Conservation (phyloP, 2,329 filamentous ascomycete genomes). For the Thielaviopsis musarum region DNA sequence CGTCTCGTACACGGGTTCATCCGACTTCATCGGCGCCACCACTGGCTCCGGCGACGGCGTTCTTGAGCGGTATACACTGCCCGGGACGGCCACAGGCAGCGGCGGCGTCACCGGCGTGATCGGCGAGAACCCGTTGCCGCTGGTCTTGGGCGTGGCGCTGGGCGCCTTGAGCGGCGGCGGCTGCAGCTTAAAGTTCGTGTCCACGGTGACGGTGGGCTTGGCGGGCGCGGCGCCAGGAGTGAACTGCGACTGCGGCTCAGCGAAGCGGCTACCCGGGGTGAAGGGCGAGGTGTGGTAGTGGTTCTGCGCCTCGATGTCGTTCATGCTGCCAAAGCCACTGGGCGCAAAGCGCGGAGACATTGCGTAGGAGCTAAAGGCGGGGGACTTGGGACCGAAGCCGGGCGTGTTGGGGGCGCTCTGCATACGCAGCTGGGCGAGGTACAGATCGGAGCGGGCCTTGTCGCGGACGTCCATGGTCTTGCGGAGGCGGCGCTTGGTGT, state of each 20-base stretch:
- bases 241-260: constrained; percentile 48
- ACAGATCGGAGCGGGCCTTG: constrained; percentile 83
- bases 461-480: constrained; percentile 96
- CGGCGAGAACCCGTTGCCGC: constrained; percentile 45
- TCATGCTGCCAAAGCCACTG: constrained; percentile 34
- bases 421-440: constrained; percentile 67
- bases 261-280: constrained; percentile 37
- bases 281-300: constrained; percentile 22
- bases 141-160: constrained; percentile 54
- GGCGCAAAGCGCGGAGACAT: constrained; percentile 46
- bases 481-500: constrained; percentile 83
- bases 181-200: constrained; percentile 55
- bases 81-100: background rate
- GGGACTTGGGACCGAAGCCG: constrained; percentile 47
- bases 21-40: constrained; percentile 46
- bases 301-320: constrained; percentile 23
- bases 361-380: constrained; percentile 28
- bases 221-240: constrained; percentile 28
- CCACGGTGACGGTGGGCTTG: constrained; percentile 25
- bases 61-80: background rate
- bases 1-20: constrained; percentile 68
- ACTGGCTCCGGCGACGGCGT: background rate
- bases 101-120: constrained; percentile 22
- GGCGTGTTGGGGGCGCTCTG: constrained; percentile 94
- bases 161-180: constrained; percentile 66